These are phyloP conservation scores for Omphalea diandra DNA, from an alignment of 441 rosid species.

Conservation along the genomic window DNA sequence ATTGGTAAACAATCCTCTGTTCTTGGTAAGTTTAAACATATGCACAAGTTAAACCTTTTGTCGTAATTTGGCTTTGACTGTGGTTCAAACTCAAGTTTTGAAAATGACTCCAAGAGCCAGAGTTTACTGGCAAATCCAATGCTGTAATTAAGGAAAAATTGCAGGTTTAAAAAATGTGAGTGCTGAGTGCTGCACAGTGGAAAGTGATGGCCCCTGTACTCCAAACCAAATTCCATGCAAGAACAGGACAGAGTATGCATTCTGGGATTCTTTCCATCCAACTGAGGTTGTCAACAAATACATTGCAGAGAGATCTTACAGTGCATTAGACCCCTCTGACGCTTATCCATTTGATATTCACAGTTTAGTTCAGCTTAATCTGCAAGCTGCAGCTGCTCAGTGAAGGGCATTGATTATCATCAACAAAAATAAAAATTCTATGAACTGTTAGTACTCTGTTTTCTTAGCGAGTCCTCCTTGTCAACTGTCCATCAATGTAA, in stretches of 20 bases:
- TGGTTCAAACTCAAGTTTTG: too few species aligned
- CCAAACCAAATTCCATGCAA: constrained; percentile 12
- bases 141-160: too few species aligned
- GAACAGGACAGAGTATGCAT: constrained; percentile 7
- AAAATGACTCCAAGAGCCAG: too few species aligned
- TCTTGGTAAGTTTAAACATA: neutral
- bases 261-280: constrained; percentile 30
- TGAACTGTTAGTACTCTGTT: neutral
- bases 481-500: too few species aligned
- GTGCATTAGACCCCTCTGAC: constrained; percentile 11
- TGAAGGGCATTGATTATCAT: neutral
- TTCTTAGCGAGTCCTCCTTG: too few species aligned
- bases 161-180: constrained; percentile 10
- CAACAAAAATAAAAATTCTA: neutral
- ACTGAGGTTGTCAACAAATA: constrained; percentile 19
- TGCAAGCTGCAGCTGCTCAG: neutral
- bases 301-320: constrained; percentile 10
- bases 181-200: constrained; percentile 22
- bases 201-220: constrained; percentile 13
- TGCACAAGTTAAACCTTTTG: neutral
- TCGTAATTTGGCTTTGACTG: neutral
- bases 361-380: constrained; percentile 9
- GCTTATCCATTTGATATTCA: constrained; percentile 27
- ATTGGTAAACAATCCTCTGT: neutral
- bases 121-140: neutral